Conservation (phyloP, 1,139 yeast genomes). For the Yamadazyma aaseri region DNA sequence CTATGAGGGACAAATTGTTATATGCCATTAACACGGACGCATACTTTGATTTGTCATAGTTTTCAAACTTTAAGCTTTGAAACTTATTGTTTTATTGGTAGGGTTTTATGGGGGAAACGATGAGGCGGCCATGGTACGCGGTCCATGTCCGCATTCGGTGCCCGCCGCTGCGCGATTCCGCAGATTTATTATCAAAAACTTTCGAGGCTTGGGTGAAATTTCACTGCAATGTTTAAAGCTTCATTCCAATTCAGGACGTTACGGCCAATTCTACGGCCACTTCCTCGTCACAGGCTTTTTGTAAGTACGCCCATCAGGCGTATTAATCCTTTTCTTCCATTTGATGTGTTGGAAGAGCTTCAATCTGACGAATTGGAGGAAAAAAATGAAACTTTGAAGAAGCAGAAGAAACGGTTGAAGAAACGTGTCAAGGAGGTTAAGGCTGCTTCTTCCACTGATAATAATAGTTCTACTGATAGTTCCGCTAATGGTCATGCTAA, state of each 20-base stretch:
- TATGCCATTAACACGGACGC: slow-evolving; percentile 81
- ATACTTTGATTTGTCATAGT: slow-evolving; percentile 72
- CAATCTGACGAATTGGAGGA: slow-evolving; percentile 31
- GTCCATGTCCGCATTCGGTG: no score
- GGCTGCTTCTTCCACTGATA: slow-evolving; percentile 6
- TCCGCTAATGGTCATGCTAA: slow-evolving; percentile 4
- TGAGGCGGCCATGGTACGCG: no score
- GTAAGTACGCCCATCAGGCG: slow-evolving; percentile 2
- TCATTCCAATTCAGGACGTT: no score
- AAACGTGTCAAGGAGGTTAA: slow-evolving; percentile 19
- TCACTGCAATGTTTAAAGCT: background rate
- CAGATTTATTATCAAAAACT: background rate
- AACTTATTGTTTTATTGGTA: no score
- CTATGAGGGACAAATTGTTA: slow-evolving; percentile 60
- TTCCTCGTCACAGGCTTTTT: background rate
- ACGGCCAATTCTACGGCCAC: no score
- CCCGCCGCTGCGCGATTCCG: no score
- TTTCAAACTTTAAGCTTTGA: no score
- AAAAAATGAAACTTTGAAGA: slow-evolving; percentile 24
- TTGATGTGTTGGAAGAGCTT: slow-evolving; percentile 32
- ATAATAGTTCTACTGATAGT: background rate
- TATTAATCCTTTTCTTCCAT: slow-evolving; percentile 32
- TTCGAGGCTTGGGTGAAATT: slow-evolving; percentile 1
- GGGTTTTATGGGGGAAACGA: no score
- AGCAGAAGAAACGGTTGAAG: slow-evolving; percentile 24